Evolutionary conservation across 495 filamentous ascomycete genomes (phyloP).

Genomic region (Xylaria nigripes): DNA sequence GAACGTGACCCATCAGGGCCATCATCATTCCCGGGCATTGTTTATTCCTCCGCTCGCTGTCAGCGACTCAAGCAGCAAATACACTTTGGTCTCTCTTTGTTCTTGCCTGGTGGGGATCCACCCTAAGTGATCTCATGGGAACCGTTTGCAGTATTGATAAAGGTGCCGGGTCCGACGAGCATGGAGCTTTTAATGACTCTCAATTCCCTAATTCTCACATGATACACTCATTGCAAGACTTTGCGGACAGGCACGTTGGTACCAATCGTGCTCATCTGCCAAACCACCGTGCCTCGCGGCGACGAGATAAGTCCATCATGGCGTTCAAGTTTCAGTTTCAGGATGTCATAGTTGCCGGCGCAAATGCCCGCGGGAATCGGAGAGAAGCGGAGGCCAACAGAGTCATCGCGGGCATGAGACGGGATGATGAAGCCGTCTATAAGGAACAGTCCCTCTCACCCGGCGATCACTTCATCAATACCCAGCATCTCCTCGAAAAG

Average conservation of each 20-base stretch:
- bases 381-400: conserved; percentile 24
- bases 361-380: conserved; percentile 9
- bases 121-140: conserved; percentile 12
- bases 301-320: background rate
- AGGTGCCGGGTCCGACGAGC: conserved; percentile 11
- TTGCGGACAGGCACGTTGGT: background rate
- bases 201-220: background rate
- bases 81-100: background rate
- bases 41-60: background rate
- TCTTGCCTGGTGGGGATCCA: background rate
- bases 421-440: conserved; percentile 25
- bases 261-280: background rate
- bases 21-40: background rate
- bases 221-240: background rate
- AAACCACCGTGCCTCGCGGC: background rate
- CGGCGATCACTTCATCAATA: conserved; percentile 1
- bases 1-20: too few relatives aligned
- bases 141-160: conserved; percentile 14
- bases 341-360: conserved; percentile 9
- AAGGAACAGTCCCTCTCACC: conserved; percentile 3
- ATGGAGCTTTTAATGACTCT: conserved; percentile 5
- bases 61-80: background rate
- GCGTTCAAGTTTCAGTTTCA: conserved; percentile 15
- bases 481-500: conserved; percentile 15
- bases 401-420: conserved; percentile 25